Conservation (phyloP, 192 early-diverging fungal species). For the Linnemannia exigua region DNA sequence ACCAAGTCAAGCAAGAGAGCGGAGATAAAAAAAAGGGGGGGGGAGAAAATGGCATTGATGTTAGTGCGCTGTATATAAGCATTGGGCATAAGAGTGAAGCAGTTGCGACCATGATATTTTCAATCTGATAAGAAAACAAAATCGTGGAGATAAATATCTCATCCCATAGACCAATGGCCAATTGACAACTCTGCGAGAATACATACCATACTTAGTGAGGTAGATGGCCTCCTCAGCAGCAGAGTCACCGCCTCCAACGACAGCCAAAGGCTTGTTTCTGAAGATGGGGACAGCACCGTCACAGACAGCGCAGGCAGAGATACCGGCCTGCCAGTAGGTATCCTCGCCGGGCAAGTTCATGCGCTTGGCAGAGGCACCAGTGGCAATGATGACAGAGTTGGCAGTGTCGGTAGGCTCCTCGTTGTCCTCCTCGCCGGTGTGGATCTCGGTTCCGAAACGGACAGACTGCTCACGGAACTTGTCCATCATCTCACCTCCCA, state of each 20-base stretch:
- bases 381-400: conserved; percentile 92
- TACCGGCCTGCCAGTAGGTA: conserved; percentile 97
- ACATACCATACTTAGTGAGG: conserved; percentile 91
- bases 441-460: conserved; percentile 88
- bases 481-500: conserved; percentile 90
- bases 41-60: conserved; percentile 9
- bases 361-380: conserved; percentile 98
- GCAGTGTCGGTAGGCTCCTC: conserved; percentile 82
- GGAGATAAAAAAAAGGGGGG: conserved; percentile 15
- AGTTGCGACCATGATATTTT: neutral
- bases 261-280: conserved; percentile 94
- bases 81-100: neutral
- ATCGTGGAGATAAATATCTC: neutral
- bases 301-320: conserved; percentile 99
- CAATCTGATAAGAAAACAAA: neutral
- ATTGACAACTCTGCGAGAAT: neutral
- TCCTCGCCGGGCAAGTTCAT: conserved; percentile 93
- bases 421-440: conserved; percentile 81
- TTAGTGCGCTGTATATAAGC: neutral
- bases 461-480: conserved; percentile 88
- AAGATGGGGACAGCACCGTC: conserved; percentile 99
- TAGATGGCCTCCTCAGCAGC: conserved; percentile 97
- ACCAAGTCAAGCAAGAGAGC: conserved; percentile 14
- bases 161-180: neutral
- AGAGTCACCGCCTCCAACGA: conserved; percentile 97